A percentile compares a stretch with the other conserved stretches of the same genome.
These are phyloP conservation scores for Oryza nivara DNA, from an alignment of 176 grass and related monocot genomes.

Conservation along the genomic window DNA sequence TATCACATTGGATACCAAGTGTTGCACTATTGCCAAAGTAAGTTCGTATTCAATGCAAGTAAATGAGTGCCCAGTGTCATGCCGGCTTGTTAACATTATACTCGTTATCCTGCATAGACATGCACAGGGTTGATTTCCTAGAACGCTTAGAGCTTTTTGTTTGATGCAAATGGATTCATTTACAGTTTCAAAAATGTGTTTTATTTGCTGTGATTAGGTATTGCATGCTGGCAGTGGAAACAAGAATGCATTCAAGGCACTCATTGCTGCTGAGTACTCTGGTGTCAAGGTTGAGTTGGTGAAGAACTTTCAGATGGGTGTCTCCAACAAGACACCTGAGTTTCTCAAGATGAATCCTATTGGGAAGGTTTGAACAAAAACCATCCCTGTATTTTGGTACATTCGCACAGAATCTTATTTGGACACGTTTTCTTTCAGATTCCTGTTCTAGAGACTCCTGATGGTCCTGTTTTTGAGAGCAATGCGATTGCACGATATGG, in stretches of 20 bases:
- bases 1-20: no score
- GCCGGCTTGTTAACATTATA: no score
- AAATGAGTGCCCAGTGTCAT: no score
- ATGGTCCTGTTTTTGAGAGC: constrained; percentile 80
- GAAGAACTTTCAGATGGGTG: constrained; percentile 84
- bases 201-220: constrained; percentile 10
- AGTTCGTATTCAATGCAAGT: no score
- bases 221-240: constrained; percentile 56
- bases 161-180: not conserved
- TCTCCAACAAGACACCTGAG: constrained; percentile 73
- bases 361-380: constrained; percentile 60
- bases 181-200: not conserved
- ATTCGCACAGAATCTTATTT: not conserved
- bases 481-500: constrained; percentile 84
- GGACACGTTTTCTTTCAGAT: constrained; percentile 37
- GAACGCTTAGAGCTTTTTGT: not conserved
- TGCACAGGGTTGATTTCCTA: not conserved
- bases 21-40: no score
- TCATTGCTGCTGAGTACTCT: constrained; percentile 74
- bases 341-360: constrained; percentile 89
- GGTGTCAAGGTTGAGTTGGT: constrained; percentile 63
- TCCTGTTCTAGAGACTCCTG: constrained; percentile 84
- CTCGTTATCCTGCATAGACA: not conserved
- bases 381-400: not conserved
- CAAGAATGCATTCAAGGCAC: constrained; percentile 82